Conservation (phyloP, 1,284 basidiomycete species). For the Pulveroboletus sp. region DNA sequence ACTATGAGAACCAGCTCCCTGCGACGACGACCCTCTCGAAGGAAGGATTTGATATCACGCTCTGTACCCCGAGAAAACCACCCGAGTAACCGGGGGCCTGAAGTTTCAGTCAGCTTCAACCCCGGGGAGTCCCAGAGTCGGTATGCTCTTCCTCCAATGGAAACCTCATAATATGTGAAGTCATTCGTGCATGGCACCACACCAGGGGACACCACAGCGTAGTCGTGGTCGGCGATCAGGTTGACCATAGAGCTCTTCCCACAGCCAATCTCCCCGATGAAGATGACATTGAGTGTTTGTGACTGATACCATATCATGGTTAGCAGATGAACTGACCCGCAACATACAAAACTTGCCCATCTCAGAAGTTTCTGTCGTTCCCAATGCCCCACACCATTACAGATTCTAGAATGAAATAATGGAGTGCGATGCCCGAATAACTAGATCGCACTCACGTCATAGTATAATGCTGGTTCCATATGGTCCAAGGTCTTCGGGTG, state of each 20-base stretch:
- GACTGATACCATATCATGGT: no score
- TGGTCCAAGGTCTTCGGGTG: no score
- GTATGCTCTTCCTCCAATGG: conserved; percentile 11
- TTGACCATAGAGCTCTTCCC: conserved; percentile 34
- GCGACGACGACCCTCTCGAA: conserved; percentile 9
- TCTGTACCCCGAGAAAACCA: background rate
- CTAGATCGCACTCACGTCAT: no score
- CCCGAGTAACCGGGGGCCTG: conserved; percentile 10
- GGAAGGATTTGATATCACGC: conserved; percentile 15
- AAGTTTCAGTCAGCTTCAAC: conserved; percentile 20
- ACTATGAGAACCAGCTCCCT: conserved; percentile 27
- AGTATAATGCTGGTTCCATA: no score
- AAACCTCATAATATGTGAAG: conserved; percentile 15
- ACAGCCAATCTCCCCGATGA: conserved; percentile 30
- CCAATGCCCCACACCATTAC: no score
- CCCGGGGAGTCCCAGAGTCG: conserved; percentile 33
- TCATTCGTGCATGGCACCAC: conserved; percentile 18
- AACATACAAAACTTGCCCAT: no score
- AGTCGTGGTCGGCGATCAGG: conserved; percentile 15
- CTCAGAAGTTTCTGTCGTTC: no score
- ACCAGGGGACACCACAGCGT: conserved; percentile 13
- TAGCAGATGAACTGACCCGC: no score
- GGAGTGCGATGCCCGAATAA: no score
- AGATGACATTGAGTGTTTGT: conserved; percentile 29
- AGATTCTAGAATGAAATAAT: no score